These are phyloP conservation scores for Miscanthus lutarioriparius DNA, from an alignment of 176 grass and related monocot genomes.

Conservation along the genomic window DNA sequence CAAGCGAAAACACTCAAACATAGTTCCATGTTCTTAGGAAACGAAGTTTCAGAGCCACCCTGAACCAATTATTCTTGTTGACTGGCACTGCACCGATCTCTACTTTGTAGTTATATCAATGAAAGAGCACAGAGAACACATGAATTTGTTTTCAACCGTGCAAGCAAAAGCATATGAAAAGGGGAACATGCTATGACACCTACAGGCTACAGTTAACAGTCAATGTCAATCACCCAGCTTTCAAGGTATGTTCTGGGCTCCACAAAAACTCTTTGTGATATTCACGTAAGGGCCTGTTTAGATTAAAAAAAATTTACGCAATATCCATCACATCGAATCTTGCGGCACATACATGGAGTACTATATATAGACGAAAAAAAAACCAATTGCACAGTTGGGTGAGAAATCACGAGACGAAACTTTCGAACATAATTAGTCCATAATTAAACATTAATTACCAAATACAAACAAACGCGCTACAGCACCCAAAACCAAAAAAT, in stretches of 20 bases:
- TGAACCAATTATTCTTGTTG: constrained; percentile 8
- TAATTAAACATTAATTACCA: too few relatives aligned
- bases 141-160: neutral
- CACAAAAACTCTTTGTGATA: constrained; percentile 50
- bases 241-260: constrained; percentile 44
- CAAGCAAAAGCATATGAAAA: constrained; percentile 26
- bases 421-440: too few relatives aligned
- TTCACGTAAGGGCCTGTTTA: too few relatives aligned
- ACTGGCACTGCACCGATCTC: neutral
- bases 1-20: neutral
- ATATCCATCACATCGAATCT: too few relatives aligned
- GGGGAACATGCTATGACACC: constrained; percentile 52
- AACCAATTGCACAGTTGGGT: too few relatives aligned
- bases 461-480: too few relatives aligned
- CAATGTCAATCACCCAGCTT: constrained; percentile 67
- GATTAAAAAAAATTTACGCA: too few relatives aligned
- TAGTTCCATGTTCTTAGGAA: neutral
- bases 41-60: neutral
- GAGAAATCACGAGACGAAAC: too few relatives aligned
- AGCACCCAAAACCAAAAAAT: too few relatives aligned
- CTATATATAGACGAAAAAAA: too few relatives aligned
- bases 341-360: too few relatives aligned
- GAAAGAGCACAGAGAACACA: constrained; percentile 37
- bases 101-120: constrained; percentile 39
- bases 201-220: constrained; percentile 69